A percentile compares a stretch with the other conserved stretches of the same genome.
phyloP scores from a whole-genome alignment of 768 basidiomycete genomes.

The Collybia mongolica region DNA sequence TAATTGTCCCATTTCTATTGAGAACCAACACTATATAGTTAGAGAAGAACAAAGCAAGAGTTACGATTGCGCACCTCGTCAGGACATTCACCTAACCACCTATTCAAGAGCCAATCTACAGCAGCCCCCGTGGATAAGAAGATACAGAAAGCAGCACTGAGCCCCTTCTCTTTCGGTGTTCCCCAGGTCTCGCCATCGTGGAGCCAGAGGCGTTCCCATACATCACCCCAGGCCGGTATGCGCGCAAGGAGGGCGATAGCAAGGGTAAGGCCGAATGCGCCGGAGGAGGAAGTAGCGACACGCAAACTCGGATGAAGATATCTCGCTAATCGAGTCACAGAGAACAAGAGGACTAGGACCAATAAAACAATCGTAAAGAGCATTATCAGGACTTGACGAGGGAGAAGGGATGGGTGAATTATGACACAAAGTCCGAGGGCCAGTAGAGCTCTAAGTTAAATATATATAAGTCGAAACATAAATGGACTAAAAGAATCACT shows the following conservation, averaged over 20 bases:
- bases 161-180: constrained; percentile 50
- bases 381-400: constrained; percentile 40
- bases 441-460: constrained; percentile 17
- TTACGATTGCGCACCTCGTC: constrained; percentile 48
- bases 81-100: constrained; percentile 63
- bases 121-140: constrained; percentile 45
- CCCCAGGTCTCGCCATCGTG: constrained; percentile 50
- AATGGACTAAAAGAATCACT: constrained; percentile 9
- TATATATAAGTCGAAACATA: too few species aligned
- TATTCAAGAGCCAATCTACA: constrained; percentile 54
- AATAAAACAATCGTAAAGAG: constrained; percentile 38
- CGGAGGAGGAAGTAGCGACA: constrained; percentile 49
- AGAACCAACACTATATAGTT: background rate
- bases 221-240: constrained; percentile 54
- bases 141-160: constrained; percentile 56
- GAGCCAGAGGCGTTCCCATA: constrained; percentile 65
- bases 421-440: constrained; percentile 16
- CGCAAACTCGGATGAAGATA: constrained; percentile 49
- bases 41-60: background rate
- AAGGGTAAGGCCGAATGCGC: constrained; percentile 54
- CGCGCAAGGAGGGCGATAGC: constrained; percentile 53
- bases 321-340: constrained; percentile 42
- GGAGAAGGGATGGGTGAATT: constrained; percentile 27
- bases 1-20: constrained; percentile 68
- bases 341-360: constrained; percentile 37